These are phyloP conservation scores for Lycium ferocissimum DNA, from an alignment of 257 asterid genomes.

Conservation along the genomic window DNA sequence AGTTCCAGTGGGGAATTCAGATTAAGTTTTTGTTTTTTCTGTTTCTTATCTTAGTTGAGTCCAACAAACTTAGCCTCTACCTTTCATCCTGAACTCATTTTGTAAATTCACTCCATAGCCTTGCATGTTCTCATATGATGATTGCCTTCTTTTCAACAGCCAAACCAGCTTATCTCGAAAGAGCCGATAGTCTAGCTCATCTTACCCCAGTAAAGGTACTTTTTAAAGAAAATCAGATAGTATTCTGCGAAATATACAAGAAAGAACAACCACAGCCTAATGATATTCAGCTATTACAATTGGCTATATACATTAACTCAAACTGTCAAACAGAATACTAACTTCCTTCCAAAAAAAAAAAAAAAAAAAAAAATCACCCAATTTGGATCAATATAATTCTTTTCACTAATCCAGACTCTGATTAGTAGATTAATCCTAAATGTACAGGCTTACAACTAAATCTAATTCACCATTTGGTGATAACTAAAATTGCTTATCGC, in stretches of 20 bases:
- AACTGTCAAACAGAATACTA: not conserved
- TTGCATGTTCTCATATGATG: too few species aligned
- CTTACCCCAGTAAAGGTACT: not conserved
- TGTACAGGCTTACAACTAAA: not conserved
- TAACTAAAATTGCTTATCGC: not conserved
- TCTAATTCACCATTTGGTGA: not conserved
- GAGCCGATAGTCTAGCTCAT: not conserved
- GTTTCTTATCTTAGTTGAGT: not conserved
- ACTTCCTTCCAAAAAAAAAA: too few species aligned
- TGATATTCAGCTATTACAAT: too few species aligned
- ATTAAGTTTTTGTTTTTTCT: not conserved
- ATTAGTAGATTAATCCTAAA: slow-evolving; percentile 7
- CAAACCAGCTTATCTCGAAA: not conserved
- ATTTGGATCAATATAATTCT: too few species aligned
- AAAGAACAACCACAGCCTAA: too few species aligned
- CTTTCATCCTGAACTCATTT: not conserved
- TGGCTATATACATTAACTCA: not conserved
- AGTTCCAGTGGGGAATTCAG: not conserved
- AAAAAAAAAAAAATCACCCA: too few species aligned
- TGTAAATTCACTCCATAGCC: too few species aligned
- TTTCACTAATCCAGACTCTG: not conserved
- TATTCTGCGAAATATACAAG: too few species aligned
- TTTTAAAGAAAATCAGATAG: too few species aligned
- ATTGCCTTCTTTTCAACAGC: too few species aligned
- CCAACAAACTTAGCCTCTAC: not conserved